Conservation (phyloP, 2,329 filamentous ascomycete species). For the Triangularia setosa region DNA sequence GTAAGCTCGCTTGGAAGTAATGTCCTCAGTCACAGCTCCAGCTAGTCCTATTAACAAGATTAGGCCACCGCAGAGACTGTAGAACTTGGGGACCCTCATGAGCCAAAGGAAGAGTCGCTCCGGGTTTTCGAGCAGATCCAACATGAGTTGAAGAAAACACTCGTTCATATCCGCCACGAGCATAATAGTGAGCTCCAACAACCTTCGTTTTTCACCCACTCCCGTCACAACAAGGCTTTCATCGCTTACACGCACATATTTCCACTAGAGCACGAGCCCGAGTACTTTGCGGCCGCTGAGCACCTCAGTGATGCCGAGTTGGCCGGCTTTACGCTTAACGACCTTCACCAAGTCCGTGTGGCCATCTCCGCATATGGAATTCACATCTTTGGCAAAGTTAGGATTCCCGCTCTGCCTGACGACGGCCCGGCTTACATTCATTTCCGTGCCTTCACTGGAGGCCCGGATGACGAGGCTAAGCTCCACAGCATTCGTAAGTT, state of each 20-base stretch:
- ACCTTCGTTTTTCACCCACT: background rate
- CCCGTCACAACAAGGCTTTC: background rate
- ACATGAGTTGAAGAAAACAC: constrained; percentile 47
- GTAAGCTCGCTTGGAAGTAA: background rate
- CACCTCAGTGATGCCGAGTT: constrained; percentile 39
- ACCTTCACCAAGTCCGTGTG: constrained; percentile 44
- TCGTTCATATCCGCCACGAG: constrained; percentile 47
- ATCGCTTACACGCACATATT: background rate
- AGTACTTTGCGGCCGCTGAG: constrained; percentile 50
- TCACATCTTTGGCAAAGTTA: constrained; percentile 47
- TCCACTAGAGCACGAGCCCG: constrained; percentile 47
- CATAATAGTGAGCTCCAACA: constrained; percentile 37
- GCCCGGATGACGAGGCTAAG: constrained; percentile 37
- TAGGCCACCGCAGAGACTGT: constrained; percentile 53
- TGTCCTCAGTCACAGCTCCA: background rate
- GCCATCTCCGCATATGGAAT: constrained; percentile 45
- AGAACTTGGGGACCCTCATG: constrained; percentile 45
- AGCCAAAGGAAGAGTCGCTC: constrained; percentile 48
- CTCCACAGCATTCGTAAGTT: constrained; percentile 42
- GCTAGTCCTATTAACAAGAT: background rate
- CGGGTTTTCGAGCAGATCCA: constrained; percentile 47
- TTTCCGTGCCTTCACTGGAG: constrained; percentile 45
- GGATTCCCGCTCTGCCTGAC: constrained; percentile 39
- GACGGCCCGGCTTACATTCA: constrained; percentile 41
- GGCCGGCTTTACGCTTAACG: constrained; percentile 34